Evolutionary conservation across 1,139 yeast species (phyloP).

Genomic region (Saccharomyces hybrid): DNA sequence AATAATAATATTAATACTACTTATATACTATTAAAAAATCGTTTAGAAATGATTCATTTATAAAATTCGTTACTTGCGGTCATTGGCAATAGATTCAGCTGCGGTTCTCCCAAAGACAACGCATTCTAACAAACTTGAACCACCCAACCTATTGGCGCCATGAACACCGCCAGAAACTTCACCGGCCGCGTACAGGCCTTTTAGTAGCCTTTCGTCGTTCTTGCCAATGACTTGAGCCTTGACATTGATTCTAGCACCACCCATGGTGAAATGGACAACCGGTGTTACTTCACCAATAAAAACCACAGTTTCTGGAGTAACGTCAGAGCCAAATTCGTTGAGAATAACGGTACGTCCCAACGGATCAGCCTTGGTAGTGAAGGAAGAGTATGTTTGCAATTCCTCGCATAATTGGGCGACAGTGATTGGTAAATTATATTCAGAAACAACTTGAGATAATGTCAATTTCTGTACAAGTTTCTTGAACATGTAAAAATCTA

Average conservation of each 20-base stretch:
- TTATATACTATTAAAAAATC: not conserved
- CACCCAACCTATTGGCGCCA: constrained; percentile 71
- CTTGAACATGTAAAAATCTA: constrained; percentile 60
- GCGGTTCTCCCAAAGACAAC: constrained; percentile 65
- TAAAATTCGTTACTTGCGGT: not conserved
- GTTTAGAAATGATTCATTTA: not conserved
- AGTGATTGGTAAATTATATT: constrained; percentile 30
- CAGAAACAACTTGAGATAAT: constrained; percentile 44
- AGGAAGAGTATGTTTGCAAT: constrained; percentile 43
- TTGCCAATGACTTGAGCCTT: constrained; percentile 47
- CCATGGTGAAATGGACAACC: constrained; percentile 82
- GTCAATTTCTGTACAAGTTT: constrained; percentile 51
- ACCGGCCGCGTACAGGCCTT: constrained; percentile 69
- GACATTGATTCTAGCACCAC: constrained; percentile 66
- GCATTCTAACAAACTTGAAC: constrained; percentile 69
- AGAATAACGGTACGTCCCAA: constrained; percentile 30
- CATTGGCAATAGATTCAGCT: constrained; percentile 26
- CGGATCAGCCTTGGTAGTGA: constrained; percentile 16
- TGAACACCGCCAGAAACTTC: constrained; percentile 82
- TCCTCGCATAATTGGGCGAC: constrained; percentile 38
- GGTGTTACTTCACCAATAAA: constrained; percentile 49
- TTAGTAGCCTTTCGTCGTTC: constrained; percentile 38
- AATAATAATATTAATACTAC: not conserved
- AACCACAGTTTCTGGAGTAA: constrained; percentile 23
- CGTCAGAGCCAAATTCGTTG: constrained; percentile 26